A percentile compares a stretch with the other conserved stretches of the same genome.
Conservation (phyloP, 1,284 basidiomycete species). For the Ceraceosorus guamensis region DNA sequence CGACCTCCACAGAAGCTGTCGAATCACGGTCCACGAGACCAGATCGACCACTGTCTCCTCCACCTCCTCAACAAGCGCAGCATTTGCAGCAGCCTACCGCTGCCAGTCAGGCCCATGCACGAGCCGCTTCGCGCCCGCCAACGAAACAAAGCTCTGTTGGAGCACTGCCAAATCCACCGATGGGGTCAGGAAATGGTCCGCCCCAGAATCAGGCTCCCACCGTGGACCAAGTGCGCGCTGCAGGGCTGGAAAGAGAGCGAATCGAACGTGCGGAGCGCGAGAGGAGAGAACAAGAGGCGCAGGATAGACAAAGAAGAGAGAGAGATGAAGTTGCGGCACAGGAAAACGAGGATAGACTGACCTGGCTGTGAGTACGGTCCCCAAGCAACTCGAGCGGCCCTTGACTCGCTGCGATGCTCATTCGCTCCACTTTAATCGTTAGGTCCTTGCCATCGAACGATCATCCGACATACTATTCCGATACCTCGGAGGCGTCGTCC, state of each 20-base stretch:
- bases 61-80: no score
- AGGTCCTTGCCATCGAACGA: slow-evolving; percentile 32
- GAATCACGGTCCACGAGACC: no score
- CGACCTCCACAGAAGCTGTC: no score
- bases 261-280: no score
- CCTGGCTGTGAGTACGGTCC: slow-evolving; percentile 16
- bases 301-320: slow-evolving; percentile 3
- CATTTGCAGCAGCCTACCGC: no score
- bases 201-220: no score
- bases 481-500: slow-evolving; percentile 30
- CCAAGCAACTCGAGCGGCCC: no score
- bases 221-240: no score
- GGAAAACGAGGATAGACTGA: slow-evolving; percentile 26
- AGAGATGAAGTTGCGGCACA: slow-evolving; percentile 27
- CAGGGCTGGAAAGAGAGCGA: no score
- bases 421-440: not conserved
- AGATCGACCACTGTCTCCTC: no score
- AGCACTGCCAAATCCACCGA: not conserved
- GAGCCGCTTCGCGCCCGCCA: not conserved
- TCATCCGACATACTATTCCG: slow-evolving; percentile 36
- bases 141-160: not conserved
- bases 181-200: no score
- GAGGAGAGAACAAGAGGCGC: no score
- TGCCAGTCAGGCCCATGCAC: not conserved
- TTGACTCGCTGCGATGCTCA: not conserved